Base-by-base conservation (phyloP, 257 asterid species). In the Gentiana straminea region DNA sequence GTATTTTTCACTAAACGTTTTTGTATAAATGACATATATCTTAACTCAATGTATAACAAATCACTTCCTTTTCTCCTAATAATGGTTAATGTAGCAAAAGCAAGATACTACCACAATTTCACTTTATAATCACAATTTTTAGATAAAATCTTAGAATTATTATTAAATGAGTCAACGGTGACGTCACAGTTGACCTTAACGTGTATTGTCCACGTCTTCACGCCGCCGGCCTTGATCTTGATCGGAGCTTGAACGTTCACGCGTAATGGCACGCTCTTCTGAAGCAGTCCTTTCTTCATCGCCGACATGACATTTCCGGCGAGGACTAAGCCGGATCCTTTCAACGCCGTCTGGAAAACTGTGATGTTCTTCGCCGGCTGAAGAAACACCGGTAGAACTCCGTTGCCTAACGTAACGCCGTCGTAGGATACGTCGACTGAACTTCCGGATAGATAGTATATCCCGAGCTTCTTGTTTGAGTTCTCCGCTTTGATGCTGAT, bases 281-380 rank as follows among this genome's bases (percentile, higher is more conserved):
- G 49, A 9, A 35, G 73, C 72, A 70, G 79, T 36, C 61, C 79
- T 10, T 57, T 74, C 9, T 36, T 52, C 61, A 87, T 69, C 62
- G 72, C 45, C 65, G 77, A 64, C 61, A 67, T 76, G 1, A 73
- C 79, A 59, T 68, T 49, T 51, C 60, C 68, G 0, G 81, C 88
- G 2, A 87, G 61, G 4, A 84, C 64, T 7, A 91, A 68, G 44
- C 56, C 71, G 38, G 84, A 66, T 8, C 95, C 88, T 2, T 55
- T 77, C 34, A 81, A 13, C 69, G 62, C 60, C 75, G 74, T 65
- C 10, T 59, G 48, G 35, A 84, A 2, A 57, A 73, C 78, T 69
- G 95, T 91, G 43, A 83, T 79, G 60, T 87, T 91, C 55, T 62
- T 81, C 48, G 72, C 66, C 68, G 86, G 81, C 79, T 90, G 98